phyloP scores from a whole-genome alignment of 176 grass and related monocot species.

The Oryza punctata region DNA sequence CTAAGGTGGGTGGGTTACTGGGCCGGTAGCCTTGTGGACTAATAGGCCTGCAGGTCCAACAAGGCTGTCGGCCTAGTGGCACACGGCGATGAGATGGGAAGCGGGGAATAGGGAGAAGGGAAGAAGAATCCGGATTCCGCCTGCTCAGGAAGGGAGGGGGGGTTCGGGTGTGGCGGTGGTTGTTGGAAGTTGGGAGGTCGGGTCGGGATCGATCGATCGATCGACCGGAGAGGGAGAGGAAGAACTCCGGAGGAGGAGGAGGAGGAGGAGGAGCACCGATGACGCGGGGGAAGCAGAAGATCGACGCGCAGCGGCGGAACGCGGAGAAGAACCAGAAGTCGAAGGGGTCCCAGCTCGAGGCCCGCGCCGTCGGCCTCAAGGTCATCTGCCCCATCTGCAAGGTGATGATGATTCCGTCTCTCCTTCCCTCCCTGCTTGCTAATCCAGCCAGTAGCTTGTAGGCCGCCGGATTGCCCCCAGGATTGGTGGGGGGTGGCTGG shows the following conservation, averaged over 20 bases:
- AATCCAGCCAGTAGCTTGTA: background rate
- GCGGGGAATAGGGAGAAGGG: background rate
- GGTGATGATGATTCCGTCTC: conserved; percentile 31
- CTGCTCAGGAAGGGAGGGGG: no score
- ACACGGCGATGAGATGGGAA: background rate
- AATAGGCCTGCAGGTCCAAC: background rate
- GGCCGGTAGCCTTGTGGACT: background rate
- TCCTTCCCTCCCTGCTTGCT: background rate
- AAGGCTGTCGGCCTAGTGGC: background rate
- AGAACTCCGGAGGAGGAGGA: background rate
- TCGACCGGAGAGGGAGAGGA: background rate
- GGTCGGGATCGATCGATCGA: conserved; percentile 6
- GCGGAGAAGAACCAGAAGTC: conserved; percentile 89
- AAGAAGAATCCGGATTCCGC: no score
- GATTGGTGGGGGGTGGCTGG: background rate
- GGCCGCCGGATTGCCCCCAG: background rate
- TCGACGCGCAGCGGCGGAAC: conserved; percentile 85
- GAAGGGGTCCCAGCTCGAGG: conserved; percentile 95
- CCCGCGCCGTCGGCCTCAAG: conserved; percentile 90
- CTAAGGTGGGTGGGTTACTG: no score
- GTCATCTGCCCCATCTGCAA: conserved; percentile 91
- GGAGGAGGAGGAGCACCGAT: conserved; percentile 35
- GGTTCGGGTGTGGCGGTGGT: background rate
- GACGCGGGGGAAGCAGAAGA: conserved; percentile 99
- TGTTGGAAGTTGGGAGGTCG: background rate